Evolutionary conservation across 2,329 filamentous ascomycete genomes (phyloP).

Genomic region (Eutypella sp.): DNA sequence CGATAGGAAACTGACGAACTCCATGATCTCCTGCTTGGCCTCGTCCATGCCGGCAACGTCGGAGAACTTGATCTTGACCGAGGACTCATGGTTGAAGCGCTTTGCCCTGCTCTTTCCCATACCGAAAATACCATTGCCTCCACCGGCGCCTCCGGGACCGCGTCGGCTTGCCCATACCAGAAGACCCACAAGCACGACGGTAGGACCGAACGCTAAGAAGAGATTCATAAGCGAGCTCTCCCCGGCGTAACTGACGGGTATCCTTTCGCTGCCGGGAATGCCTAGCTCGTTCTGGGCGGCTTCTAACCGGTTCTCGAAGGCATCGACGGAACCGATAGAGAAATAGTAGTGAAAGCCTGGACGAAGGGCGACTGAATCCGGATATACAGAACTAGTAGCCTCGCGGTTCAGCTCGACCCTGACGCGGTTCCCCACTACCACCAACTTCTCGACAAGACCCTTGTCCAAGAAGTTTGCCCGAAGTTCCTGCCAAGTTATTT

Average conservation of each 20-base stretch:
- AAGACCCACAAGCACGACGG: slow-evolving; percentile 76
- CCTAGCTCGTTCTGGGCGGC: slow-evolving; percentile 81
- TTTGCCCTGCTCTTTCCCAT: slow-evolving; percentile 95
- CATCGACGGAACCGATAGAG: slow-evolving; percentile 89
- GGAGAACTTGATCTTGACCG: slow-evolving; percentile 93
- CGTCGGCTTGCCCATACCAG: slow-evolving; percentile 76
- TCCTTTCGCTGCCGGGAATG: slow-evolving; percentile 82
- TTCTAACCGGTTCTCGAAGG: slow-evolving; percentile 85
- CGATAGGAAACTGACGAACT: slow-evolving; percentile 96
- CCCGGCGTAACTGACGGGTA: slow-evolving; percentile 81
- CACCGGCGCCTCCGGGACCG: slow-evolving; percentile 59
- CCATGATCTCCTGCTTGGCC: slow-evolving; percentile 97
- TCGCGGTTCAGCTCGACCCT: slow-evolving; percentile 76
- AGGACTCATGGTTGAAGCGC: slow-evolving; percentile 94
- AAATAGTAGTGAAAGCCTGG: slow-evolving; percentile 83
- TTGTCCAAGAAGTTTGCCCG: slow-evolving; percentile 90
- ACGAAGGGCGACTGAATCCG: slow-evolving; percentile 64
- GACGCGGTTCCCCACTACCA: slow-evolving; percentile 73
- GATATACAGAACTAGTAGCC: slow-evolving; percentile 65
- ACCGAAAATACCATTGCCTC: slow-evolving; percentile 80
- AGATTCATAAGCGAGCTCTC: slow-evolving; percentile 72
- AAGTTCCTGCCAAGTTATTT: slow-evolving; percentile 98
- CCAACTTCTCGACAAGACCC: slow-evolving; percentile 88
- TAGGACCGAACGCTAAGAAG: slow-evolving; percentile 76
- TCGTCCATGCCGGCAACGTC: slow-evolving; percentile 98